Percentiles rank a stretch among this genome's conserved stretches.
Evolutionary conservation across 345 rosid genomes (phyloP).

Genomic region (Corchorus olitorius): DNA sequence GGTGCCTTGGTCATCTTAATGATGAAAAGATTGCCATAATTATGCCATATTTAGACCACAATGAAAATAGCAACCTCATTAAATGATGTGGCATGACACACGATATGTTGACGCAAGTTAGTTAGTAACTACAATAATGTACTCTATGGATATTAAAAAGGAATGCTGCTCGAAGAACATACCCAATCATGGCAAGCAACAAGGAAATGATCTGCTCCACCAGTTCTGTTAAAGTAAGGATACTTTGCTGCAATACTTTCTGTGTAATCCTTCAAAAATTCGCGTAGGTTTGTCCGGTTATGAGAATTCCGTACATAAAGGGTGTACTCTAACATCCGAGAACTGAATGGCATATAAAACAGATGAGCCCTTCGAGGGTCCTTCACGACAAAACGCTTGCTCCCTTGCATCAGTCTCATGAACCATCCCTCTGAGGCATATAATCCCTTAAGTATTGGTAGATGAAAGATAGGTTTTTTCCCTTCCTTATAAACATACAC

Average conservation of each 20-base stretch:
- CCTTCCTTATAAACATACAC: conserved; percentile 88
- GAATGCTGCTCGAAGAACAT: conserved; percentile 29
- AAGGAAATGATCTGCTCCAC: conserved; percentile 92
- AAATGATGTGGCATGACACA: not conserved
- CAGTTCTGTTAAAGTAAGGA: conserved; percentile 89
- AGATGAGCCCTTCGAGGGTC: conserved; percentile 85
- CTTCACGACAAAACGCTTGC: conserved; percentile 67
- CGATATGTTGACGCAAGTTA: conserved; percentile 2
- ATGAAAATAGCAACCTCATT: conserved; percentile 3
- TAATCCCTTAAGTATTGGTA: conserved; percentile 86
- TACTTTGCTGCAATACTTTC: conserved; percentile 77
- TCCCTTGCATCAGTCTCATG: conserved; percentile 93
- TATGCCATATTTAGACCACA: not conserved
- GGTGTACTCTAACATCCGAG: conserved; percentile 82
- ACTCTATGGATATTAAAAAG: not conserved
- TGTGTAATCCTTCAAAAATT: conserved; percentile 68
- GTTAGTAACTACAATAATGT: conserved; percentile 8
- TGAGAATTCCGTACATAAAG: conserved; percentile 92
- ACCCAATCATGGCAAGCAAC: conserved; percentile 99
- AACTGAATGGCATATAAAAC: conserved; percentile 96
- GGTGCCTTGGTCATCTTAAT: not conserved
- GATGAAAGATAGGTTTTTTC: conserved; percentile 79
- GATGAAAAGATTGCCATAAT: not conserved
- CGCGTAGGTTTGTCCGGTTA: conserved; percentile 76
- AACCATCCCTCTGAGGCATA: conserved; percentile 99